phyloP scores from a whole-genome alignment of 352 stramenopile genomes.

The Phytophthora vignae region DNA sequence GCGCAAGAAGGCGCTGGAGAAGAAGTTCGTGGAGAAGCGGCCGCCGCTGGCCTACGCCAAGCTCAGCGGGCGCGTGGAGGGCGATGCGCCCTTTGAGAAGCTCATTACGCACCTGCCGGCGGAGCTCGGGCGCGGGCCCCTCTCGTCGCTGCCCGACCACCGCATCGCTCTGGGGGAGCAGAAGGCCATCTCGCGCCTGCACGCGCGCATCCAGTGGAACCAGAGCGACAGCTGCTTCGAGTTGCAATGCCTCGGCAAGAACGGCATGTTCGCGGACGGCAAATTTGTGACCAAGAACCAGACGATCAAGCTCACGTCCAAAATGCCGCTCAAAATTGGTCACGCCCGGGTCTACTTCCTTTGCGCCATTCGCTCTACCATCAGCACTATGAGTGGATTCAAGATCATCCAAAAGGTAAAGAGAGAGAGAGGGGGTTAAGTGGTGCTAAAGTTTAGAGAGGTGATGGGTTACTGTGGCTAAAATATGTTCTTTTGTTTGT shows the following conservation, averaged over 20 bases:
- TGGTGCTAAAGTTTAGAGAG: constrained; percentile 4
- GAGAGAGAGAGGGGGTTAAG: background rate
- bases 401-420: constrained; percentile 82
- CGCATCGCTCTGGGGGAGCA: constrained; percentile 80
- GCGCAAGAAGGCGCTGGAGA: constrained; percentile 81
- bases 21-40: constrained; percentile 78
- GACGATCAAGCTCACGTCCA: constrained; percentile 69
- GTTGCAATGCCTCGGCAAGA: constrained; percentile 83
- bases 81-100: constrained; percentile 76
- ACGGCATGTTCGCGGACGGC: constrained; percentile 77
- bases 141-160: constrained; percentile 45
- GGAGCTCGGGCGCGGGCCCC: constrained; percentile 71
- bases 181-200: constrained; percentile 79
- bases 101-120: constrained; percentile 80
- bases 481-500: background rate
- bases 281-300: constrained; percentile 79
- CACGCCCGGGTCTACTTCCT: constrained; percentile 82
- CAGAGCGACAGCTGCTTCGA: constrained; percentile 79
- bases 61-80: constrained; percentile 63
- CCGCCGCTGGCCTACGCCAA: constrained; percentile 86
- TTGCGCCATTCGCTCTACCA: constrained; percentile 69
- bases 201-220: constrained; percentile 86
- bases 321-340: constrained; percentile 85
- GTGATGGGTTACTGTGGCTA: background rate
- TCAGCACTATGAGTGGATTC: constrained; percentile 84